Percentiles rank a stretch among this genome's conserved stretches.
Evolutionary conservation across 495 filamentous ascomycete species (phyloP).

Genomic region (Cladorrhinum samala): DNA sequence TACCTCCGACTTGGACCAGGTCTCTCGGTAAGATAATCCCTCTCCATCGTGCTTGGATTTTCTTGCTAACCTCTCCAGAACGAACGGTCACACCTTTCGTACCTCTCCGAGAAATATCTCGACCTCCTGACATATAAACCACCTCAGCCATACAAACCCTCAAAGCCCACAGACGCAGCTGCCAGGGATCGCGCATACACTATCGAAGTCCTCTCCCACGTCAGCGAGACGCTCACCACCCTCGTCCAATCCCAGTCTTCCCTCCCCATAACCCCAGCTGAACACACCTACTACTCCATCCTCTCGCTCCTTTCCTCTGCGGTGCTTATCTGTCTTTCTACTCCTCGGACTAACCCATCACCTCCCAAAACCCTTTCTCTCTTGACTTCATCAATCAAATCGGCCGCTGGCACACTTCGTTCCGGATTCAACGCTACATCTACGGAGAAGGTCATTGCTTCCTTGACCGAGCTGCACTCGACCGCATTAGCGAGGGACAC

Average conservation of each 20-base stretch:
- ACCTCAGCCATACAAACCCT: slow-evolving; percentile 38
- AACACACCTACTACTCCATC: slow-evolving; percentile 22
- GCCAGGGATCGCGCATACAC: slow-evolving; percentile 33
- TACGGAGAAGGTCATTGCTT: background rate
- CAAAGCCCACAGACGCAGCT: slow-evolving; percentile 27
- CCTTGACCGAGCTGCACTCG: slow-evolving; percentile 17
- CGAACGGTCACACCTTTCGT: slow-evolving; percentile 33
- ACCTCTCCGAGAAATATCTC: slow-evolving; percentile 38
- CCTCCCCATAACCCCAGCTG: slow-evolving; percentile 18
- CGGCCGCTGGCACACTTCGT: slow-evolving; percentile 19
- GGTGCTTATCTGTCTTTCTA: slow-evolving; percentile 19
- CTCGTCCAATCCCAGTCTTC: slow-evolving; percentile 21
- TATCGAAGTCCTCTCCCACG: slow-evolving; percentile 16
- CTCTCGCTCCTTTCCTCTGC: slow-evolving; percentile 22
- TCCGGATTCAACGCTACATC: slow-evolving; percentile 12
- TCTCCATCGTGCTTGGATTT: background rate
- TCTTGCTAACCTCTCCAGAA: slow-evolving; percentile 24
- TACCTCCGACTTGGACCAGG: slow-evolving; percentile 37
- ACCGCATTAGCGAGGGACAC: slow-evolving; percentile 35
- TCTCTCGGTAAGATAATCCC: slow-evolving; percentile 37
- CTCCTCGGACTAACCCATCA: slow-evolving; percentile 14
- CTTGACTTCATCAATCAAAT: slow-evolving; percentile 11
- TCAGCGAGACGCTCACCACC: slow-evolving; percentile 28
- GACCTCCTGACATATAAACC: slow-evolving; percentile 37
- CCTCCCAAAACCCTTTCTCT: slow-evolving; percentile 11